Conservation (phyloP, 1,284 basidiomycete species). For the Apiotrichum siamense region DNA sequence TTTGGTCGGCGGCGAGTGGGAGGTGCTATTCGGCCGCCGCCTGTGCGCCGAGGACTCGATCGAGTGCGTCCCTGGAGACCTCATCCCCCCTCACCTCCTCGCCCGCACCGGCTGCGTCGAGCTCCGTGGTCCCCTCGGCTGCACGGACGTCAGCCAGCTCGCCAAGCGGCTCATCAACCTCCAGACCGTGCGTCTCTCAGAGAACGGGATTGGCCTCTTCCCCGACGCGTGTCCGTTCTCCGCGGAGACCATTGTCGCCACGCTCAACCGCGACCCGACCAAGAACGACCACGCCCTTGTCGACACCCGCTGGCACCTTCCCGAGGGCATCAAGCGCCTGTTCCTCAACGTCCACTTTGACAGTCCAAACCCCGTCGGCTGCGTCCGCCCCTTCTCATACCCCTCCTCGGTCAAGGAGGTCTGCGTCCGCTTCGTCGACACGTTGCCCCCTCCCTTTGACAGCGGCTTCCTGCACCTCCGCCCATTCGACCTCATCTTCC, state of each 20-base stretch:
- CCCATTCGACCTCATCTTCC: not conserved
- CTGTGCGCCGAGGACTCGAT: not conserved
- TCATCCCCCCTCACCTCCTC: not conserved
- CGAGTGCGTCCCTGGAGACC: not conserved
- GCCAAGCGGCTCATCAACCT: not conserved
- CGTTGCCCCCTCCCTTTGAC: not conserved
- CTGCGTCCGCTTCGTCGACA: not conserved
- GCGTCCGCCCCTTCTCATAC: not conserved
- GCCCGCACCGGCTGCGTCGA: not conserved
- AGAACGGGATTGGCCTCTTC: not conserved
- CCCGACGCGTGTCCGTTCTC: not conserved
- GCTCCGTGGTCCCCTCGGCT: not conserved
- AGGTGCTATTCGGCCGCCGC: not conserved
- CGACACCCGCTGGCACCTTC: not conserved
- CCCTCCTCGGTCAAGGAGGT: not conserved
- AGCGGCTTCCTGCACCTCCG: not conserved
- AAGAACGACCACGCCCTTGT: not conserved
- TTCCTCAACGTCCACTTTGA: slow-evolving; percentile 12
- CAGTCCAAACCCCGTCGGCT: not conserved
- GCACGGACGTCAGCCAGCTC: not conserved
- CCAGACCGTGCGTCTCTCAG: not conserved
- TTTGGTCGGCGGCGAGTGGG: not conserved
- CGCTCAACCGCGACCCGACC: not conserved
- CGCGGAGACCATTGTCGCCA: not conserved
- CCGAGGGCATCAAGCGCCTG: slow-evolving; percentile 7